These are phyloP conservation scores for Colletotrichum simmondsii DNA, from an alignment of 2,329 filamentous ascomycete genomes.

Conservation along the genomic window DNA sequence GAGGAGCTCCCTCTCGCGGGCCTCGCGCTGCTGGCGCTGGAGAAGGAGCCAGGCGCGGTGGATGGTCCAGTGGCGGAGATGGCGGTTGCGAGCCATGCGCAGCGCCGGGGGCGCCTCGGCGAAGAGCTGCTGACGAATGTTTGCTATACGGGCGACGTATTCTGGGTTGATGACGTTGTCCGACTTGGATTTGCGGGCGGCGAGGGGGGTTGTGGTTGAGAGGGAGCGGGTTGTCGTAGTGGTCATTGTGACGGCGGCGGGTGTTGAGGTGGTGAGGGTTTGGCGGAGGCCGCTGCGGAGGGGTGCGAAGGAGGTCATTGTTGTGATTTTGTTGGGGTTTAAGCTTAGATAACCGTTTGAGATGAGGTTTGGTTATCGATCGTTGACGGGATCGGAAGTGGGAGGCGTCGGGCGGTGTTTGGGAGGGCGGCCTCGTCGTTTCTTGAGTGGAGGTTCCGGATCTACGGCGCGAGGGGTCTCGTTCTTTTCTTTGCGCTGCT, in stretches of 20 bases:
- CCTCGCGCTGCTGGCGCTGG: constrained; percentile 73
- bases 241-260: constrained; percentile 13
- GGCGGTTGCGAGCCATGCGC: constrained; percentile 86
- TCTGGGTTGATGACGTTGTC: constrained; percentile 43
- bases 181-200: constrained; percentile 39
- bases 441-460: not conserved
- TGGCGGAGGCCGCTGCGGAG: constrained; percentile 43
- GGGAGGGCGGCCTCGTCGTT: not conserved
- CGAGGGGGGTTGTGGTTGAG: constrained; percentile 40
- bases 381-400: not conserved
- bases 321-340: not conserved
- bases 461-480: no score
- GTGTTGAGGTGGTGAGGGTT: constrained; percentile 23
- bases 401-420: not conserved
- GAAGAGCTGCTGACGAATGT: constrained; percentile 60
- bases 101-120: constrained; percentile 73
- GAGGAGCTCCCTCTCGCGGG: constrained; percentile 77
- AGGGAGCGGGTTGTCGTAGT: constrained; percentile 38
- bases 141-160: constrained; percentile 55
- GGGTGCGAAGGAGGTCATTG: constrained; percentile 32
- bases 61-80: constrained; percentile 98
- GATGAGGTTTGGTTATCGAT: not conserved
- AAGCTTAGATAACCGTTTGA: not conserved
- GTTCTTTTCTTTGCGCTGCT: not conserved
- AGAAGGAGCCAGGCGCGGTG: constrained; percentile 94